Evolutionary conservation across 306 rosid genomes (phyloP).

Genomic region (Cucurbita pepo): DNA sequence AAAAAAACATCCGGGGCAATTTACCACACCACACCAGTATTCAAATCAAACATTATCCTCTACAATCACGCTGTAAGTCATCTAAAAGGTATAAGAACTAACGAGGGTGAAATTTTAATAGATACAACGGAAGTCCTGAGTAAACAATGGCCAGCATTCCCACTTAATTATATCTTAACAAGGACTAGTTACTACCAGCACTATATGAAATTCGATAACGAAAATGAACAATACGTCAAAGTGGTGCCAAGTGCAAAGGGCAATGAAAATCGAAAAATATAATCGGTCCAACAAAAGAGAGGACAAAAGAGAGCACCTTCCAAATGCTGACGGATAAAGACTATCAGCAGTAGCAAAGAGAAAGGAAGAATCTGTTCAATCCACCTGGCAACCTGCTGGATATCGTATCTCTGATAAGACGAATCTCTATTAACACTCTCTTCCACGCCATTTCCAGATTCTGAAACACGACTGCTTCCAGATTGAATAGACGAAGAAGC

Average conservation of each 20-base stretch:
- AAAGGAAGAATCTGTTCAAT: constrained; percentile 81
- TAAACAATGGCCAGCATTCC: not conserved
- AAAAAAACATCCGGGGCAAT: not conserved
- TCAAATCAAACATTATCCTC: not conserved
- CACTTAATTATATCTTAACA: not conserved
- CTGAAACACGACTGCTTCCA: constrained; percentile 25
- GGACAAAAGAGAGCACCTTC: constrained; percentile 33
- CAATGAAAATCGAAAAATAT: not conserved
- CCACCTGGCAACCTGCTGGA: constrained; percentile 64
- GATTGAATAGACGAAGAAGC: constrained; percentile 16
- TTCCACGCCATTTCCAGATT: constrained; percentile 23
- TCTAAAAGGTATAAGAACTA: not conserved
- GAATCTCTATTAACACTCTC: constrained; percentile 32
- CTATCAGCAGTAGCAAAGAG: constrained; percentile 49
- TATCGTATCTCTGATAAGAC: constrained; percentile 48
- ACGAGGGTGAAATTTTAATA: not conserved
- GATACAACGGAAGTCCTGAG: not conserved
- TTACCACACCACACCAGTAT: not conserved
- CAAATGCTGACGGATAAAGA: constrained; percentile 82
- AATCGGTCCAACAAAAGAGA: not conserved
- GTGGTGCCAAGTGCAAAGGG: not conserved
- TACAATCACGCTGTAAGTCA: not conserved
- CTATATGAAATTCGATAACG: not conserved
- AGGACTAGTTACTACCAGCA: not conserved
- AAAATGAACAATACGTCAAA: not conserved